Conservation (phyloP, 805 yeast species). For the Yamadazyma laniorum region DNA sequence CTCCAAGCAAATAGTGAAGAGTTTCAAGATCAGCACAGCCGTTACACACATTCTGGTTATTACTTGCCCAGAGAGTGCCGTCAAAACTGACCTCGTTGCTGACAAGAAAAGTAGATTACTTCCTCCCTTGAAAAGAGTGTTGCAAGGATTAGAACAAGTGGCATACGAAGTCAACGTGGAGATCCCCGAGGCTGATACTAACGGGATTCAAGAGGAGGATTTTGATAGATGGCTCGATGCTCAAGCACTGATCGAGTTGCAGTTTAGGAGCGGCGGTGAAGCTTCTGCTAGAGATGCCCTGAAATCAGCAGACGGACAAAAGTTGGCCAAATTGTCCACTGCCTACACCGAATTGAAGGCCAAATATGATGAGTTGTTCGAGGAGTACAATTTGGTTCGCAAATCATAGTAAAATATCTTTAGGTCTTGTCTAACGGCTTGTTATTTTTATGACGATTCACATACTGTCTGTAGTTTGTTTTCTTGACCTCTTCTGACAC, state of each 20-base stretch:
- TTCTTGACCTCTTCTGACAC: slow-evolving; percentile 36
- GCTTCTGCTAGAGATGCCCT: slow-evolving; percentile 15
- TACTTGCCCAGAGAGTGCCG: slow-evolving; percentile 18
- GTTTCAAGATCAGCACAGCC: slow-evolving; percentile 43
- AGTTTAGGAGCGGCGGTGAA: slow-evolving; percentile 37
- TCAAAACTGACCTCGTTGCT: slow-evolving; percentile 1
- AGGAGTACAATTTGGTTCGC: slow-evolving; percentile 54
- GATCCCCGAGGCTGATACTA: slow-evolving; percentile 19
- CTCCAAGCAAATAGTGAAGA: slow-evolving; percentile 64
- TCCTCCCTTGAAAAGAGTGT: slow-evolving; percentile 65
- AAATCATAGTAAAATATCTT: no score
- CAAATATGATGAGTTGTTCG: slow-evolving; percentile 57
- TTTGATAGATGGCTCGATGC: slow-evolving; percentile 47
- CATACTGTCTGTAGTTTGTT: slow-evolving; percentile 54
- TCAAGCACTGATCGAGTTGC: slow-evolving; percentile 51
- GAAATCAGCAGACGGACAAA: slow-evolving; percentile 25
- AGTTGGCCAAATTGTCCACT: slow-evolving; percentile 49
- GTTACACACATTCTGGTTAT: slow-evolving; percentile 30
- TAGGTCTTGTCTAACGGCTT: slow-evolving; percentile 57
- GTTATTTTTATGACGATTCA: slow-evolving; percentile 22
- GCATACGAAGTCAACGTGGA: slow-evolving; percentile 45
- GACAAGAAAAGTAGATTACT: slow-evolving; percentile 45
- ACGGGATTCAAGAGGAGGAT: background rate
- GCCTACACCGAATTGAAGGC: slow-evolving; percentile 60
- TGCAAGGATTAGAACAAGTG: slow-evolving; percentile 35